Percentiles rank a stretch among this genome's conserved stretches.
These are phyloP conservation scores for Aspergillus tamarii DNA, from an alignment of 2,329 filamentous ascomycete genomes.

Conservation along the genomic window DNA sequence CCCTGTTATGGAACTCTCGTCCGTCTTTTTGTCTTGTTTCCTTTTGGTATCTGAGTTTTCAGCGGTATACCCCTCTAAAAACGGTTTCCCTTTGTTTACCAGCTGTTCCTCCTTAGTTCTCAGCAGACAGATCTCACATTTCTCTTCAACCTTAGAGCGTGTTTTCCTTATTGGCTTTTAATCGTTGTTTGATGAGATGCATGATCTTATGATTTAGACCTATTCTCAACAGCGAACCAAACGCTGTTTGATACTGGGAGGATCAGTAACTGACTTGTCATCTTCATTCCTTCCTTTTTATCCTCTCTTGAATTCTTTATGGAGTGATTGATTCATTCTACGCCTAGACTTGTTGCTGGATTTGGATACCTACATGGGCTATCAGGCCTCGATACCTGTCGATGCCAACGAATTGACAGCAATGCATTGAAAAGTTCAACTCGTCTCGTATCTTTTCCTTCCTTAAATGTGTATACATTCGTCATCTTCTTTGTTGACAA, in stretches of 20 bases:
- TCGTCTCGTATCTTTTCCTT: not conserved
- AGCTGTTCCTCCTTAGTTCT: constrained; percentile 21
- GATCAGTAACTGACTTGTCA: constrained; percentile 11
- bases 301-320: not conserved
- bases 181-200: constrained; percentile 20
- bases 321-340: constrained; percentile 5
- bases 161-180: constrained; percentile 13
- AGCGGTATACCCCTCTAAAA: constrained; percentile 37
- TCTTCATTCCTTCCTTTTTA: constrained; percentile 7
- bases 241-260: constrained; percentile 1
- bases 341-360: not conserved
- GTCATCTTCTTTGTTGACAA: not conserved
- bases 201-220: constrained; percentile 21
- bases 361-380: not conserved
- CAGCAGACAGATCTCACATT: constrained; percentile 10
- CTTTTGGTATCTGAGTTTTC: constrained; percentile 28
- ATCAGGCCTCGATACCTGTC: not conserved
- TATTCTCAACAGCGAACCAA: constrained; percentile 1
- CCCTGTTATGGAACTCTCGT: constrained; percentile 5
- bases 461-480: not conserved
- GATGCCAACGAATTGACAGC: not conserved
- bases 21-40: constrained; percentile 10
- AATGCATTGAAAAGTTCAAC: not conserved
- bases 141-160: constrained; percentile 12
- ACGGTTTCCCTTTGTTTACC: constrained; percentile 26